Base-by-base conservation (phyloP, 108 stramenopile species). In the Fragilariopsis cylindrus region DNA sequence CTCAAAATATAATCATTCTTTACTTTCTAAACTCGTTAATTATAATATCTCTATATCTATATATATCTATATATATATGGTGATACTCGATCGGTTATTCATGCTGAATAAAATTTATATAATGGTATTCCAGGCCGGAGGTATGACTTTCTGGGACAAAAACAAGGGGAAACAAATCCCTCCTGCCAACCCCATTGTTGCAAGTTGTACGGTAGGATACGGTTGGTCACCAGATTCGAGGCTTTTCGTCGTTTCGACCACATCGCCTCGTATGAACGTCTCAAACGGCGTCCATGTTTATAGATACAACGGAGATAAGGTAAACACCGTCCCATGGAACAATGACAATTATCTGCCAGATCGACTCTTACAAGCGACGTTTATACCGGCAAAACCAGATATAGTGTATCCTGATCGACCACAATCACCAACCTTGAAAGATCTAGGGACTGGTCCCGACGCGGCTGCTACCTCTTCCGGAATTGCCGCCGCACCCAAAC, bases 241-340 rank as follows among this genome's bases (percentile, higher is more conserved):
- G 12, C 88, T 88, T 42, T 96, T 98, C 65, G 43, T 94, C 57
- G 92, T 93, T 21, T 87, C 89, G 15, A 98, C 99, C 8, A 94
- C 95, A 4, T 92, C 92, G 49, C 99, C 99, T 5, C 88, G 97
- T 7, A 98, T 98, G 98, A 98, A 98, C 85, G 99, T 99, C 12
- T 98, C 98, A 74, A 98, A 98, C 84, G 96, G 96, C 46, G 85
- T 96, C 4, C 79, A 89, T 65, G 44, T 98, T 0, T 93, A 90
- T 80, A 84, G 85, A 21, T 97, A 96, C 81, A 91, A 94, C 71
- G 96, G 96, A 57, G 73, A 79, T 39, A 75, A 87, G 79, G 58
- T 91, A 57, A 69, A 71, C 13, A 79, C 76, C 12, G 50, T 86
- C 7, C 89, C 90, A n/a, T 92, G 91, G 92, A 78, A 87, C 67